These are phyloP conservation scores for Coccomyxa subellipsoidea DNA, from an alignment of 163 green algal species.

Conservation along the genomic window DNA sequence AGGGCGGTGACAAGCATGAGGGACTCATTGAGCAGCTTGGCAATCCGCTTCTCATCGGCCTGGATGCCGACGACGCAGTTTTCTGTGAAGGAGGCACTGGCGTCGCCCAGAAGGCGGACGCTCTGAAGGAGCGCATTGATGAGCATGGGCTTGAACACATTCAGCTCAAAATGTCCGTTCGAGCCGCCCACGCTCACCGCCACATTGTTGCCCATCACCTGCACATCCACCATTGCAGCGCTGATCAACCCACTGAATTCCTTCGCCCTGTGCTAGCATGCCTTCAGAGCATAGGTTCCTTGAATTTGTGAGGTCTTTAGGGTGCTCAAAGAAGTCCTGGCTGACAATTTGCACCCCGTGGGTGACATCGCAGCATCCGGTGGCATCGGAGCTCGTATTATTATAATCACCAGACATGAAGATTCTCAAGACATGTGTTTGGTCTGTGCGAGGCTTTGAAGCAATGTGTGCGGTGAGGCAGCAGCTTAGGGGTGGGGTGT, in stretches of 20 bases:
- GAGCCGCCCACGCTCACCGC: conserved; percentile 75
- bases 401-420: no score
- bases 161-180: conserved; percentile 95
- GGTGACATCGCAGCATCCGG: not conserved
- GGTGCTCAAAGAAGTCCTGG: not conserved
- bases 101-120: conserved; percentile 80
- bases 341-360: no score
- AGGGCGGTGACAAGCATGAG: conserved; percentile 96
- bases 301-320: not conserved
- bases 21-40: conserved; percentile 75
- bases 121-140: conserved; percentile 62
- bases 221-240: not conserved
- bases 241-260: not conserved
- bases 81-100: conserved; percentile 69
- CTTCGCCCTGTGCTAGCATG: not conserved
- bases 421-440: no score
- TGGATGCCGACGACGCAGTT: conserved; percentile 85
- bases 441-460: no score
- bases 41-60: conserved; percentile 79
- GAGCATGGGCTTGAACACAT: conserved; percentile 98
- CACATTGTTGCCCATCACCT: conserved; percentile 93
- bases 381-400: no score
- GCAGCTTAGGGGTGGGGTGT: not conserved
- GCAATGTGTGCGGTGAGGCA: no score
- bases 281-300: not conserved